Percentiles rank a stretch among this genome's conserved stretches.
These are phyloP conservation scores for Bocquillonia castaneifolia DNA, from an alignment of 441 rosid genomes.

Conservation along the genomic window DNA sequence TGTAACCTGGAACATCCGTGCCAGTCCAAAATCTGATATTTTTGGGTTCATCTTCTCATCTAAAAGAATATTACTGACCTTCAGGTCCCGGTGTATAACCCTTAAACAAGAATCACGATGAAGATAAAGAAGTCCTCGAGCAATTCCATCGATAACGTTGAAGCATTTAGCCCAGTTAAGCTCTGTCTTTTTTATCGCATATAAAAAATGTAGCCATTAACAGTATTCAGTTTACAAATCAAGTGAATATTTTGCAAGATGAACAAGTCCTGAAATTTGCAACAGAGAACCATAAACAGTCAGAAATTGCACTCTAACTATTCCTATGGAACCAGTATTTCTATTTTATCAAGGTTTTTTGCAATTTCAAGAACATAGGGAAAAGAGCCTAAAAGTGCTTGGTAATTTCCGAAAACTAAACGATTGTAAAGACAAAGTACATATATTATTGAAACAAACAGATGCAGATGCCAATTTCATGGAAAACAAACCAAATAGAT, in stretches of 20 bases:
- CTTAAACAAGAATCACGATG: conserved; percentile 23
- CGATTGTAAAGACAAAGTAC: neutral
- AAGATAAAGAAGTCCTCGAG: conserved; percentile 26
- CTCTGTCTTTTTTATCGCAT: neutral
- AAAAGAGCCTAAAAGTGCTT: no score
- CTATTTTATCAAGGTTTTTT: no score
- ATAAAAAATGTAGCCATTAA: no score
- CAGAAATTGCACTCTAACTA: no score
- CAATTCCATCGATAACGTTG: conserved; percentile 10
- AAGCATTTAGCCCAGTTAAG: conserved; percentile 19
- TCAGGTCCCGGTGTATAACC: conserved; percentile 23
- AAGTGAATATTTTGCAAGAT: neutral
- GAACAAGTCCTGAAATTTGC: no score
- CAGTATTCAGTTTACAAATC: neutral
- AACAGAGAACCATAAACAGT: no score
- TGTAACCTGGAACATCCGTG: conserved; percentile 18
- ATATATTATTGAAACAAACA: neutral
- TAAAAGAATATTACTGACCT: conserved; percentile 14
- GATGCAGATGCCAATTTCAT: neutral
- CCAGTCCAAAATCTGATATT: conserved; percentile 31
- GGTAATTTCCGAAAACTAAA: neutral
- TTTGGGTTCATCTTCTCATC: conserved; percentile 25
- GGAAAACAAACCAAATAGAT: conserved; percentile 20
- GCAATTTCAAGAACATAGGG: no score
- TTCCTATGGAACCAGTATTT: no score